phyloP scores from a whole-genome alignment of 2,329 filamentous ascomycete species.

The Nemania abortiva region DNA sequence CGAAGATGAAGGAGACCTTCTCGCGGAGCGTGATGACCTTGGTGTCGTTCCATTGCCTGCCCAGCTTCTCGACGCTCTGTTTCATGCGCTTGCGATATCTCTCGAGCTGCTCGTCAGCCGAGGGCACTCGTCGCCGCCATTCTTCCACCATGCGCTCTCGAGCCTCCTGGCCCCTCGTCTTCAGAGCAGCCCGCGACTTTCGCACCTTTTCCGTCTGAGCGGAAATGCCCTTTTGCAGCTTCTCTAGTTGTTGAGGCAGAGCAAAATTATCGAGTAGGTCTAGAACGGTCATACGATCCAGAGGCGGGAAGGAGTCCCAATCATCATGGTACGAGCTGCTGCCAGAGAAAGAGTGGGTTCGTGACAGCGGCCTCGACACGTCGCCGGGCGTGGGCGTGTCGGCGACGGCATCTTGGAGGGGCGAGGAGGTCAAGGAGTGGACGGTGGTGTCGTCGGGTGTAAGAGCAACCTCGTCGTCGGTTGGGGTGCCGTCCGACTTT shows the following conservation, averaged over 20 bases:
- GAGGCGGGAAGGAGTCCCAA: conserved; percentile 86
- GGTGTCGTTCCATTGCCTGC: conserved; percentile 87
- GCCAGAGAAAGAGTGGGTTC: conserved; percentile 84
- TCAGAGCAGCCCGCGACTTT: conserved; percentile 83
- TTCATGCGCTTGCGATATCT: conserved; percentile 91
- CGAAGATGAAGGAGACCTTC: conserved; percentile 95
- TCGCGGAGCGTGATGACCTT: conserved; percentile 89
- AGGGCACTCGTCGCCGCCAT: conserved; percentile 86
- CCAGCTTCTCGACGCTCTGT: conserved; percentile 86
- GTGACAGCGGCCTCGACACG: conserved; percentile 68
- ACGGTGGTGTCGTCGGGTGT: conserved; percentile 58
- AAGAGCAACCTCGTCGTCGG: conserved; percentile 59
- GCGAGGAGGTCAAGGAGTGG: conserved; percentile 58
- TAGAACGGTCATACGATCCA: conserved; percentile 91
- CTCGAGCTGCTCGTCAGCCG: conserved; percentile 91
- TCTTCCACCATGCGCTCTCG: conserved; percentile 92
- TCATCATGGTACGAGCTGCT: conserved; percentile 89
- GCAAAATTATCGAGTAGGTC: conserved; percentile 96
- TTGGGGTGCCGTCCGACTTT: conserved; percentile 55
- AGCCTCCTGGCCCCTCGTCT: conserved; percentile 80
- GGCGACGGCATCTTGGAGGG: conserved; percentile 57
- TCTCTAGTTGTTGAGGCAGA: conserved; percentile 89
- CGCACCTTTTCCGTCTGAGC: conserved; percentile 87
- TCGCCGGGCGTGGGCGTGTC: conserved; percentile 66
- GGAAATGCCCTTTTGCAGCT: conserved; percentile 84